Base-by-base conservation (phyloP, 768 basidiomycete genomes). In the Boletus rex-veris region DNA sequence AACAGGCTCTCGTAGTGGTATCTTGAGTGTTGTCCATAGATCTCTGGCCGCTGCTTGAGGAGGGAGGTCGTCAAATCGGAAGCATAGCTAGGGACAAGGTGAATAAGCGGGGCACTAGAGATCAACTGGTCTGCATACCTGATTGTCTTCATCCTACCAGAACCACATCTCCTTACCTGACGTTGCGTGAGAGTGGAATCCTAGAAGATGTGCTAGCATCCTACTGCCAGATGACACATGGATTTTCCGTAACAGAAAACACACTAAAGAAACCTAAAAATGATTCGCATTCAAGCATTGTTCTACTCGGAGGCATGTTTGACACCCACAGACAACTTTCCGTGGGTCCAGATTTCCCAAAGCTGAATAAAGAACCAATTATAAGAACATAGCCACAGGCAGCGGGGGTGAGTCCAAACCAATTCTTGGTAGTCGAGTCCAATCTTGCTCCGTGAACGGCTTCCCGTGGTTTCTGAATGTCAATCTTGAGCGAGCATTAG, bases 21-120 rank as follows among this genome's bases (percentile, higher is more conserved):
- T 91, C 53, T 87, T 80, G 68, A 98, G 94, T 0, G 85, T 79
- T 3, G 94, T 93, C 90, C 92, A 96, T 4, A 71, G 71, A 50
- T 72, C 70, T 30, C 19, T 11, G 2, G 42, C 18, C 18, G 4
- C 19, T 5, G 24, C 12, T 37, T 37, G 15, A 7, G 48, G 15
- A 7, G 39, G 42, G 12, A 28, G 35, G 15, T 38, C 42, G 4
- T 18, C 14, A 1, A 28, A 10, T 7, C 5, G 6, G 24, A 19
- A 33, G 10, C 8, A 12, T 4, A 51, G 35, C 50, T 51, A 24
- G 24, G 26, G 33, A 0, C 9, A 24, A 16, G 15, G 11, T 47
- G 8, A 47, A 15, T 10, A 37, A 37, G 18, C 24, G 4, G 3
- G 12, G 11, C 9, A 9, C 6, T 24, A 24, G 11, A 4, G 7